Evolutionary conservation across 2,329 filamentous ascomycete genomes (phyloP).

Genomic region (Monilinia polystroma): DNA sequence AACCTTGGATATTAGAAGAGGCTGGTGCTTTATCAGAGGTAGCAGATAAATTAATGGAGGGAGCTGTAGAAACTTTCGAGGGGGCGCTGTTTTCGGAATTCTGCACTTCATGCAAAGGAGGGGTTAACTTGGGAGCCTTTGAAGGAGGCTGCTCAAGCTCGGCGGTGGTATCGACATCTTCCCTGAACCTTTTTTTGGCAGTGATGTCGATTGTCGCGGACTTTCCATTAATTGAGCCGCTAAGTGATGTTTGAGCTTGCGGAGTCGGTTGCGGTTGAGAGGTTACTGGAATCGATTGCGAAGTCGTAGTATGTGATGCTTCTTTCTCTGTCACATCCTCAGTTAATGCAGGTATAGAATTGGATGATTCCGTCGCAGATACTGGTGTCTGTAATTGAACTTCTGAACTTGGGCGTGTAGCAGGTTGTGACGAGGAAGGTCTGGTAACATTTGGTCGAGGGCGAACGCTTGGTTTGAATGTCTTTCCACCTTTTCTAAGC

Average conservation of each 20-base stretch:
- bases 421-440: constrained; percentile 42
- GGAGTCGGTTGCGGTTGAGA: constrained; percentile 3
- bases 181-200: constrained; percentile 10
- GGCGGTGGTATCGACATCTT: neutral
- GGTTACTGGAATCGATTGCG: constrained; percentile 8
- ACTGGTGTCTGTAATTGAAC: constrained; percentile 40
- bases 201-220: neutral
- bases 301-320: neutral
- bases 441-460: constrained; percentile 52
- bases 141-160: constrained; percentile 6
- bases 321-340: constrained; percentile 10
- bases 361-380: constrained; percentile 29
- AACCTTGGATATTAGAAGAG: neutral
- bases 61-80: neutral
- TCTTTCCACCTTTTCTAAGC: constrained; percentile 27
- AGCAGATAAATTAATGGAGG: neutral
- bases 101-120: constrained; percentile 10
- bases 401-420: constrained; percentile 44
- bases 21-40: neutral
- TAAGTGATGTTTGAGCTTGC: neutral
- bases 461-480: constrained; percentile 67
- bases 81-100: neutral
- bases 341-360: constrained; percentile 6
- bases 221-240: neutral
- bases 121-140: constrained; percentile 18